phyloP scores from a whole-genome alignment of 345 rosid genomes.

The Citrus medica region DNA sequence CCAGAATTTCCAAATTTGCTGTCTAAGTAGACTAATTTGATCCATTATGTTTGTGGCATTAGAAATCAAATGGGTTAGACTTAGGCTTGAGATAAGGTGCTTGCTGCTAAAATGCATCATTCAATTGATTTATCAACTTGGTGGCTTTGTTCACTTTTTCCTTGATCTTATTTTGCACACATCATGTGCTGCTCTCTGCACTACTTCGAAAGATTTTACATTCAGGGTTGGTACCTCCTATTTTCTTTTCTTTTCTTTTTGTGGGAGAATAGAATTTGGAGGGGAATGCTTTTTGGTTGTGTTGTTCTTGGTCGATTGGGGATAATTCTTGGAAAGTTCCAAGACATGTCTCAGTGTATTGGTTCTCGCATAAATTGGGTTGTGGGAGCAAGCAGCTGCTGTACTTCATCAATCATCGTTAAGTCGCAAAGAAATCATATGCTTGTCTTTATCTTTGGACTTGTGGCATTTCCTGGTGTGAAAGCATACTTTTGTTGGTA shows the following conservation, averaged over 20 bases:
- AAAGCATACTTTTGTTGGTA: background rate
- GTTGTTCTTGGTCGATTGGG: background rate
- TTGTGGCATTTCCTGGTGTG: background rate
- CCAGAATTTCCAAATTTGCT: background rate
- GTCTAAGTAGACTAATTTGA: background rate
- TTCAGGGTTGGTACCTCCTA: background rate
- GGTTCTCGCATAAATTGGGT: background rate
- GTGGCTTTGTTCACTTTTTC: background rate
- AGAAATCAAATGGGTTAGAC: background rate
- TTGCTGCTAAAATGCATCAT: background rate
- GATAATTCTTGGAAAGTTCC: background rate
- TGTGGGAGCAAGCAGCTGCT: background rate
- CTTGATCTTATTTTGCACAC: background rate
- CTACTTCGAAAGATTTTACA: background rate
- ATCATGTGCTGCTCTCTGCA: background rate
- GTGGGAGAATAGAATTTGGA: background rate
- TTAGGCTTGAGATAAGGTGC: background rate
- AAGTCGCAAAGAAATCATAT: background rate
- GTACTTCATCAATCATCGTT: background rate
- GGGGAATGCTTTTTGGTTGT: background rate
- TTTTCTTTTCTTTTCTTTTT: background rate
- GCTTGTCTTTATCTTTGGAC: background rate
- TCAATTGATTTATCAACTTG: background rate
- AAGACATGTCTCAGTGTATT: background rate
- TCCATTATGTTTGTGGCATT: no score